Conservation (phyloP, 805 yeast genomes). For the Lipomyces anomalus region DNA sequence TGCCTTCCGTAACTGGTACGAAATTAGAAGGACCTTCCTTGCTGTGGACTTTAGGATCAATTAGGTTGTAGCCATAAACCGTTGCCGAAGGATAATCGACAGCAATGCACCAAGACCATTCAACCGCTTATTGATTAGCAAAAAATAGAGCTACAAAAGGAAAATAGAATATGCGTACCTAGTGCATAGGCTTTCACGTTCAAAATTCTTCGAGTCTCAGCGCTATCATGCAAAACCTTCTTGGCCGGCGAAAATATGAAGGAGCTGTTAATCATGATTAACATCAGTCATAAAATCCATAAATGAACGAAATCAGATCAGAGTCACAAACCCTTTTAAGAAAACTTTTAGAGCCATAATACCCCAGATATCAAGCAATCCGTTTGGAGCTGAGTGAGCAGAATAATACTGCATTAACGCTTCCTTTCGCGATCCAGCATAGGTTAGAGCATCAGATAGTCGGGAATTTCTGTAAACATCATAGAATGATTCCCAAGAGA, state of each 20-base stretch:
- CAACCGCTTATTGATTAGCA: constrained; percentile 21
- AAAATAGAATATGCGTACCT: no score
- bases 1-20: constrained; percentile 28
- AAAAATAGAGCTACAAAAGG: background rate
- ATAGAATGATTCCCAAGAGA: background rate
- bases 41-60: constrained; percentile 5
- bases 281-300: no score
- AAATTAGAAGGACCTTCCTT: constrained; percentile 27
- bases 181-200: constrained; percentile 28
- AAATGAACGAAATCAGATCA: no score
- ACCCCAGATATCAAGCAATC: constrained; percentile 31
- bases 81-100: constrained; percentile 30
- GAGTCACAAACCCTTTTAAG: no score
- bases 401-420: constrained; percentile 30
- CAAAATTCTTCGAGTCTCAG: constrained; percentile 10
- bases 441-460: constrained; percentile 20
- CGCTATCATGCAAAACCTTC: background rate
- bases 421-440: constrained; percentile 30
- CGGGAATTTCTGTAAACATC: constrained; percentile 10
- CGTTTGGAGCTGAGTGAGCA: constrained; percentile 15
- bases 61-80: constrained; percentile 30
- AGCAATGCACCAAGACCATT: constrained; percentile 35
- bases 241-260: constrained; percentile 30
- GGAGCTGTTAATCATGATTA: constrained; percentile 25
- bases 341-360: constrained; percentile 31